Percentiles rank a stretch among this genome's conserved stretches.
These are phyloP conservation scores for Akanthomyces muscarius DNA, from an alignment of 2,329 filamentous ascomycete genomes.

Conservation along the genomic window DNA sequence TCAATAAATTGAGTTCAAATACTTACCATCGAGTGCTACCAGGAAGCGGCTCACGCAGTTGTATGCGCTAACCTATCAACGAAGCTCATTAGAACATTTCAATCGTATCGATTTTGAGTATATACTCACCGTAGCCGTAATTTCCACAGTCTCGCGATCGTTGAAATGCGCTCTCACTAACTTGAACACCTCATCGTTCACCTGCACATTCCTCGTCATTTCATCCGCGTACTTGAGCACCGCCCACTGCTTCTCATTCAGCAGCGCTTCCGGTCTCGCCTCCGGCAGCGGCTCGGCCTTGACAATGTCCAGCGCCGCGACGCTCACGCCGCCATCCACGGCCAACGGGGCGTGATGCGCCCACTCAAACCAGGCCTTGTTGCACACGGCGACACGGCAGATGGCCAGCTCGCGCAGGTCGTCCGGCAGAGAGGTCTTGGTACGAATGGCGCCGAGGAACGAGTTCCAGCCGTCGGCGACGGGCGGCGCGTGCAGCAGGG, in stretches of 20 bases:
- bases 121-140: slow-evolving; percentile 64
- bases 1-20: not conserved
- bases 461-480: slow-evolving; percentile 74
- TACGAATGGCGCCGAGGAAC: slow-evolving; percentile 62
- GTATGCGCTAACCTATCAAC: slow-evolving; percentile 59
- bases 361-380: slow-evolving; percentile 85
- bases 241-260: slow-evolving; percentile 61
- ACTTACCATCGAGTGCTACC: slow-evolving; percentile 71
- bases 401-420: slow-evolving; percentile 74
- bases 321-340: slow-evolving; percentile 52
- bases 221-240: slow-evolving; percentile 74
- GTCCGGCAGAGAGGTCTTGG: slow-evolving; percentile 45
- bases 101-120: not conserved
- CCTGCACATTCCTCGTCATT: slow-evolving; percentile 72
- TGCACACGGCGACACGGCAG: slow-evolving; percentile 74
- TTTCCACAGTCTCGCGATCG: slow-evolving; percentile 73
- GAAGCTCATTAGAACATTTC: slow-evolving; percentile 20
- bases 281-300: slow-evolving; percentile 30
- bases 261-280: slow-evolving; percentile 30
- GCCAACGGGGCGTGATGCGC: slow-evolving; percentile 69
- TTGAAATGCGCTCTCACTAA: slow-evolving; percentile 57
- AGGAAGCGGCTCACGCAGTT: slow-evolving; percentile 83
- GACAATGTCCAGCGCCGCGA: slow-evolving; percentile 45
- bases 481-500: slow-evolving; percentile 68
- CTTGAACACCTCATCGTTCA: slow-evolving; percentile 65